Evolutionary conservation across 1,284 basidiomycete genomes (phyloP).

Genomic region (Malassezia globosa): DNA sequence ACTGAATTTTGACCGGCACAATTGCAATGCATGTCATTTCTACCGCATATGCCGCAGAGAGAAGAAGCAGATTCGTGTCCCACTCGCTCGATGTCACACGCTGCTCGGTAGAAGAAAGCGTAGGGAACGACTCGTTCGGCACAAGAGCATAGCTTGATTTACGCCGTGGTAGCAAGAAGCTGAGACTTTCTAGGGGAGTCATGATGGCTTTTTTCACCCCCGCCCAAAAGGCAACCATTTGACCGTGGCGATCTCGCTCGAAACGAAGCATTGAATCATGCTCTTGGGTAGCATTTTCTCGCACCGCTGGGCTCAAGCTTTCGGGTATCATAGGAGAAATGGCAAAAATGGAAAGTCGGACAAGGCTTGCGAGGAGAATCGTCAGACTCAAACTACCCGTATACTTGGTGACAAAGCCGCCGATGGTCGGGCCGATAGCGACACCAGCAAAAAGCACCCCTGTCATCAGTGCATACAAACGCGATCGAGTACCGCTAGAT

Average conservation of each 20-base stretch:
- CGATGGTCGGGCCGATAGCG: constrained; percentile 35
- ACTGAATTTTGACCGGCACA: constrained; percentile 39
- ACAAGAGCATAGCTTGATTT: constrained; percentile 34
- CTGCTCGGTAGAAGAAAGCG: constrained; percentile 11
- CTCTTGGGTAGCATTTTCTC: not conserved
- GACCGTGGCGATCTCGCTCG: not conserved
- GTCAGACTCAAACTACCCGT: constrained; percentile 27
- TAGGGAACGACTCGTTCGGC: not conserved
- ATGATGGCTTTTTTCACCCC: constrained; percentile 20
- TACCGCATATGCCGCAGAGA: constrained; percentile 35
- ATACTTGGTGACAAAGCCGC: constrained; percentile 33
- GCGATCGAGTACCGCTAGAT: constrained; percentile 32
- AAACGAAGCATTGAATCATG: not conserved
- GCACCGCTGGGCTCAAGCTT: constrained; percentile 17
- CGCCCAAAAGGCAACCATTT: not conserved
- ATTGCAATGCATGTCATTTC: constrained; percentile 34
- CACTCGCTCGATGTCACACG: constrained; percentile 6
- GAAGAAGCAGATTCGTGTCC: constrained; percentile 38
- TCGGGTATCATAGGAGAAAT: constrained; percentile 34
- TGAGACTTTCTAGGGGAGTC: constrained; percentile 26
- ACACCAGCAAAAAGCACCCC: constrained; percentile 38
- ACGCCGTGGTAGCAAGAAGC: constrained; percentile 25
- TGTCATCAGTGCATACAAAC: constrained; percentile 32
- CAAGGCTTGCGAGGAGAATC: constrained; percentile 1
- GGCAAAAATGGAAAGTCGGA: constrained; percentile 26